Evolutionary conservation across 2,329 filamentous ascomycete genomes (phyloP).

Genomic region (Chalaropsis thielavioides): DNA sequence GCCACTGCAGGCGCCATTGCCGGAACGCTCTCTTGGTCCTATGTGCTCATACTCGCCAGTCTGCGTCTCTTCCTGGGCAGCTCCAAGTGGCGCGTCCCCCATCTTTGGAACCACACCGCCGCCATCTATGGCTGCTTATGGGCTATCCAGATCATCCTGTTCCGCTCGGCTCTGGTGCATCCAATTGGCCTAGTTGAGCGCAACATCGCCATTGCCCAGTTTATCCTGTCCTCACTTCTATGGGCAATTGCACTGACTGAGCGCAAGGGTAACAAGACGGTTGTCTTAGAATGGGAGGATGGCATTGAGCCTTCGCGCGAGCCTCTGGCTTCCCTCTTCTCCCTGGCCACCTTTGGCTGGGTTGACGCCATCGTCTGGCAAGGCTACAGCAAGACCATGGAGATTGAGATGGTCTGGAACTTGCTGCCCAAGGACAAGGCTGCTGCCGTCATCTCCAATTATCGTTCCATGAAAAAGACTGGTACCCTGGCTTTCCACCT

Average conservation of each 20-base stretch:
- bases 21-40: conserved; percentile 58
- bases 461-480: conserved; percentile 74
- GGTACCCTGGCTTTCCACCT: conserved; percentile 66
- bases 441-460: conserved; percentile 61
- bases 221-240: conserved; percentile 58
- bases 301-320: conserved; percentile 77
- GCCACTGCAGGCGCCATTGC: conserved; percentile 37
- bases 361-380: conserved; percentile 78
- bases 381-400: conserved; percentile 72
- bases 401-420: conserved; percentile 84
- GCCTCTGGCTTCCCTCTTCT: conserved; percentile 76
- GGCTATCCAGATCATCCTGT: conserved; percentile 59
- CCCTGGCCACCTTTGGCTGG: conserved; percentile 78
- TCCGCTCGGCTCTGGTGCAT: conserved; percentile 75
- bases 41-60: conserved; percentile 59
- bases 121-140: conserved; percentile 70
- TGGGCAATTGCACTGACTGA: conserved; percentile 65
- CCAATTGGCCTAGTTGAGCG: conserved; percentile 49
- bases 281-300: conserved; percentile 78
- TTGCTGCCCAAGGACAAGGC: conserved; percentile 79
- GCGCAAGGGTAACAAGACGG: conserved; percentile 80
- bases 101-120: conserved; percentile 87
- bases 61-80: conserved; percentile 55
- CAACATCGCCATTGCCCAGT: conserved; percentile 56
- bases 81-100: conserved; percentile 51